Base-by-base conservation (phyloP, 2,329 filamentous ascomycete genomes). In the Microthyrium microscopicum region DNA sequence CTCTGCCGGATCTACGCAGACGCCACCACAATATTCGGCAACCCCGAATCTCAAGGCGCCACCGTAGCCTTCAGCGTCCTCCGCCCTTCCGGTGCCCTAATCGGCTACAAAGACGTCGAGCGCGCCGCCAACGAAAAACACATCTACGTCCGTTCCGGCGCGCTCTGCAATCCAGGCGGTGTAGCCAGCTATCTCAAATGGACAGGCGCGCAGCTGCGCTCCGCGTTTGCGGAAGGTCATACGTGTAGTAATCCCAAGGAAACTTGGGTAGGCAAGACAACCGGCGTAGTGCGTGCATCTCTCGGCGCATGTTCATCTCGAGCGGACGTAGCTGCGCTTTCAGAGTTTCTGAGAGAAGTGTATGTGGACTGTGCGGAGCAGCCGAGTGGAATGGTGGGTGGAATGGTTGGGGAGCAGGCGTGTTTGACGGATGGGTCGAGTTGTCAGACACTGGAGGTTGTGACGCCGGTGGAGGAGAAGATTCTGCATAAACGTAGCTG, bases 21-120 rank as follows among this genome's bases (percentile, higher is more conserved):
- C 21, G 54, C 53, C 1, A 47, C 53, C 21, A 56, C 53, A 11
- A 47, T 56, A 6, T 73, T 68, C 31, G 64, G 58, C 4, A 61
- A 73, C 43, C 44, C 65, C 1, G 51, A 44, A 12, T 60, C 58
- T 15, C 70, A 76, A 46, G 73, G 73, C 2, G 62, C 70, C 1
- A 75, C 69, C 0, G 54, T 79, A 16, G 68, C 73, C 2, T 75
- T 79, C 52, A 79, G 77, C 40, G 51, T 78, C 9, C 49, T 63
- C 18, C 51, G 51, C n/a, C 47, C 59, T 3, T 58, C 67, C 36
- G 71, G 70, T 1, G 52, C 51, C 1, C 64, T 67, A 41, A 52
- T 74, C 20, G 58, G 66, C 1, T 74, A 72, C 44, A 61, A 60
- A 2, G 59, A 66, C 2, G 67, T 76, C n/a, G 73, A 77, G 49